phyloP scores from a whole-genome alignment of 345 rosid species.

The Gynandropsis gynandra region DNA sequence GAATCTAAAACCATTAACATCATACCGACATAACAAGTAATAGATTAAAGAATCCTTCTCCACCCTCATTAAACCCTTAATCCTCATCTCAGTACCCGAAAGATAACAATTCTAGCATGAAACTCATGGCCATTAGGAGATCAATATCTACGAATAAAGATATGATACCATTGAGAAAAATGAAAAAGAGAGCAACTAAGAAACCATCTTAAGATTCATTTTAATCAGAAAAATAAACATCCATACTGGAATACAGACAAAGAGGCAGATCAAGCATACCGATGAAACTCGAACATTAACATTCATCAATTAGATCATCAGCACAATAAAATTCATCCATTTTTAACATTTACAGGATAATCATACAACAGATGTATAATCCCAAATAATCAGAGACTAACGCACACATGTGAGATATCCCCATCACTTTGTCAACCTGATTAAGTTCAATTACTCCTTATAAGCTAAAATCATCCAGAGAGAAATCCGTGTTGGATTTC shows the following conservation, averaged over 20 bases:
- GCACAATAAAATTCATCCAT: too few relatives aligned
- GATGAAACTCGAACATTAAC: too few relatives aligned
- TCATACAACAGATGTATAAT: too few relatives aligned
- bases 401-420: too few relatives aligned
- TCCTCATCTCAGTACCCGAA: too few relatives aligned
- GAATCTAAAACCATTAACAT: not conserved
- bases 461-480: not conserved
- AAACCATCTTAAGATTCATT: not conserved
- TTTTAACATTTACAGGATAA: too few relatives aligned
- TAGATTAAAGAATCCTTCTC: not conserved
- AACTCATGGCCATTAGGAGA: not conserved
- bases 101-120: not conserved
- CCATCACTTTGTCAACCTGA: not conserved
- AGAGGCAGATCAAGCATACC: too few relatives aligned
- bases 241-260: too few relatives aligned
- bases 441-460: conserved; percentile 8
- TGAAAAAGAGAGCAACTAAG: not conserved
- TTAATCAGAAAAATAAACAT: too few relatives aligned
- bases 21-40: not conserved
- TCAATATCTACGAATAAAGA: not conserved
- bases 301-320: too few relatives aligned
- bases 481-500: conserved; percentile 1
- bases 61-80: too few relatives aligned
- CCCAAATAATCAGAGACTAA: too few relatives aligned
- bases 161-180: not conserved